Evolutionary conservation across 2,329 filamentous ascomycete genomes (phyloP).

Genomic region (Alternaria sp.): DNA sequence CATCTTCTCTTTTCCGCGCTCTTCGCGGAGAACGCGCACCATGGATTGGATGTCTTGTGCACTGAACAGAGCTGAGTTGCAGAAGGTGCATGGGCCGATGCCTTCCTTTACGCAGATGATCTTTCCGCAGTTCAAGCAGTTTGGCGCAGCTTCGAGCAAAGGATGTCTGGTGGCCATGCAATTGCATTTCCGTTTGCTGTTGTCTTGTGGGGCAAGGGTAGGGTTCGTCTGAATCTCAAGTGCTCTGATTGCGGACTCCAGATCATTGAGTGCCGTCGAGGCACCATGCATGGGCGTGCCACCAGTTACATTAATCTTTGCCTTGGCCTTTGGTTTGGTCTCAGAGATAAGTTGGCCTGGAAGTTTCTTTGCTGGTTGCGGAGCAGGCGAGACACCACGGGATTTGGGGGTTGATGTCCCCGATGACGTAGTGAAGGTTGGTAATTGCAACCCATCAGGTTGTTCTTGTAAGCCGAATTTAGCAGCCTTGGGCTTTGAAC

Average conservation of each 20-base stretch:
- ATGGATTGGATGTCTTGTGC: constrained; percentile 80
- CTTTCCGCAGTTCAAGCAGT: constrained; percentile 91
- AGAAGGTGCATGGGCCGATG: constrained; percentile 92
- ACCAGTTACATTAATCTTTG: constrained; percentile 76
- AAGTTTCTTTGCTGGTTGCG: constrained; percentile 59
- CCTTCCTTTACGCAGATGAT: constrained; percentile 95
- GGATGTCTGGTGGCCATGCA: constrained; percentile 90
- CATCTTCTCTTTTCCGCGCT: constrained; percentile 87
- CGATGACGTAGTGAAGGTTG: constrained; percentile 33
- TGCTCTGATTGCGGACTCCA: constrained; percentile 80
- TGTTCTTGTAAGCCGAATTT: constrained; percentile 59
- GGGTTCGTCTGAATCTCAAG: constrained; percentile 94
- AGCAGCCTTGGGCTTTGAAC: constrained; percentile 46
- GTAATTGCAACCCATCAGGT: constrained; percentile 53
- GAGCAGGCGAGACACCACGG: constrained; percentile 51
- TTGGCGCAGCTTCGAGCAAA: constrained; percentile 87
- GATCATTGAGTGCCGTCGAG: constrained; percentile 71
- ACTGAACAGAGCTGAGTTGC: constrained; percentile 74
- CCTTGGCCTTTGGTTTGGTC: constrained; percentile 59
- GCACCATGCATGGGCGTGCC: constrained; percentile 83
- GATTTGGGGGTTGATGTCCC: constrained; percentile 44
- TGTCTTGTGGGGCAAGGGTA: constrained; percentile 63
- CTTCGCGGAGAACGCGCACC: constrained; percentile 80
- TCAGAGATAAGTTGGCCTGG: constrained; percentile 85
- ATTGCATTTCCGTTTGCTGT: constrained; percentile 72